Evolutionary conservation across 2,329 filamentous ascomycete species (phyloP), one percentile per base, ranked within the genome.

Genomic region (Venturia asperata): DNA sequence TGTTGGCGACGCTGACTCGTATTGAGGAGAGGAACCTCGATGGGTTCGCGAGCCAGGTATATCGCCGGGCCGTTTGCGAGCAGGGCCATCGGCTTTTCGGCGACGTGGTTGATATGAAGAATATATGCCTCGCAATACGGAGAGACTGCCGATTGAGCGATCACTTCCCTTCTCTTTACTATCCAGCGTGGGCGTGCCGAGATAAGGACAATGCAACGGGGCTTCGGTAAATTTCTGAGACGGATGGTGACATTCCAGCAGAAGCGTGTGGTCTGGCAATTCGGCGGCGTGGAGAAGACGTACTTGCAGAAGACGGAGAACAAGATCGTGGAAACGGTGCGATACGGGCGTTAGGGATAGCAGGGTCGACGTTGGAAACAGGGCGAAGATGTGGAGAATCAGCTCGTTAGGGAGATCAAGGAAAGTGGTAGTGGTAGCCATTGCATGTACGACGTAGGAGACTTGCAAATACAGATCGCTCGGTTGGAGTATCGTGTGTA

Each of bases 181-280:
- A 63, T 79, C 77, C n/a, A 90, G 76, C 2, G 82, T 82, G 68
- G 86, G 79, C 1, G 87, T 91, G 39, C 83, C 85, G 13, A 87
- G 78, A 68, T 88, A 88, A 56, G 85, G 80, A 75, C 90, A 92
- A 72, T 83, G 82, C 15, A 91, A 80, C 64, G 86, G 86, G 0
- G 89, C 87, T 24, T 88, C 87, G 5, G 83, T 86, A 62, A 88
- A 79, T 74, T 87, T 87, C 30, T 83, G 85, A 68, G 81, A 85
- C 0, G 90, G 90, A 68, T 89, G 89, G 71, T 89, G 92, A 73
- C 88, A 91, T 77, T 93, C 89, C 52, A 95, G 83, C 45, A 92
- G 84, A 47, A 94, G 76, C 64, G 86, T 83, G 71, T 90, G 84
- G 45, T 85, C 82, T 45, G 82, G 76, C 9, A 88, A 76, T 3